Percentiles rank a stretch among this genome's conserved stretches.
phyloP scores from a whole-genome alignment of 2,329 filamentous ascomycete species.

The Immersiporthe knoxdaviesiana region DNA sequence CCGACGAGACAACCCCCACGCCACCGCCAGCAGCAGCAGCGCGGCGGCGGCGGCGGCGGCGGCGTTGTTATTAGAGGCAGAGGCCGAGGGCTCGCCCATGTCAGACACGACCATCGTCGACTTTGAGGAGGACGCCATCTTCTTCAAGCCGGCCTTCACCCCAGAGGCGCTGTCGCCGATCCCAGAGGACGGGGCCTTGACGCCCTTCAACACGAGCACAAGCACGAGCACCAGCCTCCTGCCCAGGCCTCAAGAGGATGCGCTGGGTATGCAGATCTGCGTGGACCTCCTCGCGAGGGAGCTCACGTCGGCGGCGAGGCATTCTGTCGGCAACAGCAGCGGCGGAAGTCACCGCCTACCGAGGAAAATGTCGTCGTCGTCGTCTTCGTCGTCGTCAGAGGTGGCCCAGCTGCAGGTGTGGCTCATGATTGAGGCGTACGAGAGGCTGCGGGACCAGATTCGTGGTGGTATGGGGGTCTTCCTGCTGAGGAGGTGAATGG shows the following conservation, averaged over 20 bases:
- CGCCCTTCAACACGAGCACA: constrained; percentile 9
- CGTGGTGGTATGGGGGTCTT: constrained; percentile 33
- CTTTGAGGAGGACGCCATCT: constrained; percentile 51
- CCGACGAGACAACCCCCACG: background rate
- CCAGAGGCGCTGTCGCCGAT: constrained; percentile 40
- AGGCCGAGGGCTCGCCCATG: constrained; percentile 38
- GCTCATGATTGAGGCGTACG: constrained; percentile 64
- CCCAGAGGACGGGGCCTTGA: constrained; percentile 26
- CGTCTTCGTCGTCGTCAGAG: constrained; percentile 24
- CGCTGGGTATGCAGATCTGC: constrained; percentile 53
- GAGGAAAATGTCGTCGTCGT: constrained; percentile 23
- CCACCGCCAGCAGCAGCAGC: background rate
- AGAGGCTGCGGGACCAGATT: constrained; percentile 54
- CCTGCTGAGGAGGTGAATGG: constrained; percentile 38
- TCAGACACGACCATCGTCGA: constrained; percentile 52
- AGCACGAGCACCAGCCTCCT: constrained; percentile 18
- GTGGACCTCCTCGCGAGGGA: constrained; percentile 55
- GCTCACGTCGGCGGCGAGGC: constrained; percentile 47
- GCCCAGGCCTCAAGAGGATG: constrained; percentile 38
- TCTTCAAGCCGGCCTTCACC: constrained; percentile 51
- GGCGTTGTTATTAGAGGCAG: background rate
- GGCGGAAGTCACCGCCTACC: background rate
- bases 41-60: background rate
- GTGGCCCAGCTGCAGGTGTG: constrained; percentile 55
- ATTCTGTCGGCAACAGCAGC: constrained; percentile 24